Base-by-base conservation (phyloP, 441 rosid species). In the Macaranga tanarius region DNA sequence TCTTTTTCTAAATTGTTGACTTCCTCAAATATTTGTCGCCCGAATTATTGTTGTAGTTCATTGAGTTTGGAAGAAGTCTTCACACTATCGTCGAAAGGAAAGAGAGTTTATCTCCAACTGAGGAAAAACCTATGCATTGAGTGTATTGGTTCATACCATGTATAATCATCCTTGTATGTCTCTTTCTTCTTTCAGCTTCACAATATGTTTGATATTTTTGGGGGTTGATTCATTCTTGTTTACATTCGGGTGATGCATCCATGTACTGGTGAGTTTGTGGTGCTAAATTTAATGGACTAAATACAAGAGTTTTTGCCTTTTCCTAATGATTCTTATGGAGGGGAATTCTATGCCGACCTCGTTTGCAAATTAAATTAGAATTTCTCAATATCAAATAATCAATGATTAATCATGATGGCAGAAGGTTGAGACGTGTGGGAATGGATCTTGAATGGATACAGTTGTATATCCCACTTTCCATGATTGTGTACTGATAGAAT, bases 51-150 rank as follows among this genome's bases (percentile, higher is more conserved):
- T 34, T 48, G 12, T 22, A 47, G 23, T 25, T 31, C 62, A 70
- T 28, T 71, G 76, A 65, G 22, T 52, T 28, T 57, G 55, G 64
- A 62, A 62, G 75, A 64, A 60, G n/a, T 6, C 56, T 63, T 19
- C 40, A 25, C 16, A 44, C n/a, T 16, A 50, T 17, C 42, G n/a
- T 16, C 17, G 48, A 59, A 45, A 13, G n/a, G 9, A 45, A 48
- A 8, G n/a, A 10, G 11, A 8, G 13, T 1, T 11, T 11, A 7
- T 55, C 34, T 50, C 23, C 44, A 28, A 52, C 16, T 22, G 10
- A 67, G 34, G 67, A 38, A 50, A 51, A 26, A 19, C 70, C 20
- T 3, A 55, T 38, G 26, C 20, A 28, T 47, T 12, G 16, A n/a
- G 52, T 71, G 59, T 60, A 47, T 60, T 71, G 67, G 13, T 71